A percentile compares a stretch with the other conserved stretches of the same genome.
phyloP scores from a whole-genome alignment of 768 basidiomycete species.

The Pleurotus ostreatus region DNA sequence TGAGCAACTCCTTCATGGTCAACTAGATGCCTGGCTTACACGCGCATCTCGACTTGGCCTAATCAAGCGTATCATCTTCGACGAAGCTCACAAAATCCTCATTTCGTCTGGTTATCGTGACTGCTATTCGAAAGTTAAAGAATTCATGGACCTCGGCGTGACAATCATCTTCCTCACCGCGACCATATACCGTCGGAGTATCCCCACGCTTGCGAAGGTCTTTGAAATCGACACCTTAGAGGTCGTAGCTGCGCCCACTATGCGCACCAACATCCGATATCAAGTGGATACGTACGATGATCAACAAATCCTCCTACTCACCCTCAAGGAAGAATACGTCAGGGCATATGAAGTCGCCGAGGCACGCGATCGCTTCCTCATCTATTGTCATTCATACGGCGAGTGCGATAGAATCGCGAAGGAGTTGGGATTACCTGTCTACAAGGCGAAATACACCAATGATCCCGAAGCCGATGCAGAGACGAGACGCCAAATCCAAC shows the following conservation, averaged over 20 bases:
- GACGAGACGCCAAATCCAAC: neutral
- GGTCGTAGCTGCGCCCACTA: constrained; percentile 3
- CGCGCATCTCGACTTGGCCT: neutral
- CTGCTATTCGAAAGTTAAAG: constrained; percentile 1
- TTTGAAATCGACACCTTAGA: neutral
- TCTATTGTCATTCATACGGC: constrained; percentile 4
- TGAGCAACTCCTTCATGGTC: neutral
- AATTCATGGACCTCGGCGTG: neutral
- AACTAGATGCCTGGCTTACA: neutral
- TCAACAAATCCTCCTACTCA: neutral
- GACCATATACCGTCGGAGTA: neutral
- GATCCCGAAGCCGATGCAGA: neutral
- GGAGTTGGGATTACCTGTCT: neutral
- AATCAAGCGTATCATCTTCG: constrained; percentile 1
- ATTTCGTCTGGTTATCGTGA: neutral
- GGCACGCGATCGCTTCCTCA: neutral
- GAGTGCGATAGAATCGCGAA: neutral
- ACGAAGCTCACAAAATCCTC: constrained; percentile 8
- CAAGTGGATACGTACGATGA: neutral
- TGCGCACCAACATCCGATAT: constrained; percentile 4
- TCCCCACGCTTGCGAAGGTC: neutral
- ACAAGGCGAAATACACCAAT: neutral
- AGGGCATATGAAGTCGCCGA: neutral
- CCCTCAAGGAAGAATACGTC: neutral
- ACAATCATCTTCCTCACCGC: constrained; percentile 7